Evolutionary conservation across 2,329 filamentous ascomycete species (phyloP), one percentile per base, ranked within the genome.

Genomic region (Diaporthe helianthi): DNA sequence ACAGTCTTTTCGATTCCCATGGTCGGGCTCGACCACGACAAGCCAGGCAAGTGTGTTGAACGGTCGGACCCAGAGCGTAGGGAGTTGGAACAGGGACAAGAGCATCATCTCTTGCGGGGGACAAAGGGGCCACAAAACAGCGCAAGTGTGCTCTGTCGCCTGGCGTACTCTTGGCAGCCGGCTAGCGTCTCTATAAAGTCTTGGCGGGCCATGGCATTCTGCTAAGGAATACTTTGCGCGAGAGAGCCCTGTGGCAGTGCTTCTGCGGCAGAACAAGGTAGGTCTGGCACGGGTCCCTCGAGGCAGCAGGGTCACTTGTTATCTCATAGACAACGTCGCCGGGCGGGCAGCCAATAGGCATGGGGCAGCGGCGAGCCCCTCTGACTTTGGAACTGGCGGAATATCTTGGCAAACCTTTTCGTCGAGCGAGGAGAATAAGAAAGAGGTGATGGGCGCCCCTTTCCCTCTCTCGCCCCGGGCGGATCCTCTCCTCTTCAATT

Each of bases 371-470:
- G 58, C 58, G 58, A 19, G n/a, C 58, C 58, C 58, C 58, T 63
- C 58, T 47, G 55, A 63, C 44, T 49, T 47, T 63, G 58, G 44
- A 47, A 63, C 58, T 49, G 58, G 58, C 58, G 58, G 58, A 63
- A 63, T 63, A 22, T 33, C 58, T 63, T 63, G 58, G 58, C 58
- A 63, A 63, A 63, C 58, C 58, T 63, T 63, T 63, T 63, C 44
- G 29, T 63, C 58, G 29, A 49, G 44, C 58, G 58, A 63, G n/a
- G 44, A 49, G 58, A 63, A 63, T 63, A 63, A 63, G 58, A 63
- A 63, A 63, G 58, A 63, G 58, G n/a, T 47, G 58, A 63, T 49
- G 58, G 41, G 58, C 58, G 58, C 58, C 58, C 58, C 58, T 63
- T 29, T 49, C 58, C 29, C 29, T 26, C 49, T 49, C 58, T 63